phyloP scores from a whole-genome alignment of 2,329 filamentous ascomycete genomes.

The Sphaerulina vaccinii region DNA sequence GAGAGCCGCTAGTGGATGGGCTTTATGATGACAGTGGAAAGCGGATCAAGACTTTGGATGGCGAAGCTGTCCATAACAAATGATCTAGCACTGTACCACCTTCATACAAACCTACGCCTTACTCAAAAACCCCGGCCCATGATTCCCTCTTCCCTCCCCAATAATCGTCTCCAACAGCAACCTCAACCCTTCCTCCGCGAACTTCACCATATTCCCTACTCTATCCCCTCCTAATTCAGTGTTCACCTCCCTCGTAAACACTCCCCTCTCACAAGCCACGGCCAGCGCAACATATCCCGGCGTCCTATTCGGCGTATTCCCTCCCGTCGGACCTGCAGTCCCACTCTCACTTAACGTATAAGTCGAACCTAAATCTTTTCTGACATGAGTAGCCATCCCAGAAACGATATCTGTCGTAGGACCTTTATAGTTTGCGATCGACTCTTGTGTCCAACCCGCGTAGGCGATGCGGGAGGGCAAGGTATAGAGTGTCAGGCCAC shows the following conservation, averaged over 20 bases:
- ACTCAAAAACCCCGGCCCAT: slow-evolving; percentile 17
- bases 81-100: too few species aligned
- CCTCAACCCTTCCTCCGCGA: slow-evolving; percentile 58
- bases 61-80: slow-evolving; percentile 13
- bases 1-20: slow-evolving; percentile 22
- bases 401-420: slow-evolving; percentile 59
- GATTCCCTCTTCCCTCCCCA: slow-evolving; percentile 32
- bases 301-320: slow-evolving; percentile 55
- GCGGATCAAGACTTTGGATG: slow-evolving; percentile 20
- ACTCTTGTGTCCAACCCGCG: slow-evolving; percentile 59
- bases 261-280: slow-evolving; percentile 55
- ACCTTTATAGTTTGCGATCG: slow-evolving; percentile 55
- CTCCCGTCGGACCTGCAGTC: slow-evolving; percentile 63
- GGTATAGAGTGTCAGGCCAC: slow-evolving; percentile 63
- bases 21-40: slow-evolving; percentile 24
- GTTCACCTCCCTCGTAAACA: slow-evolving; percentile 55
- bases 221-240: slow-evolving; percentile 56
- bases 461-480: slow-evolving; percentile 58
- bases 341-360: slow-evolving; percentile 61
- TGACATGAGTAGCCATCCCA: slow-evolving; percentile 56
- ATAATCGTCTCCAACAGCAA: slow-evolving; percentile 58
- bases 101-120: too few species aligned
- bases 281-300: slow-evolving; percentile 65
- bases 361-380: slow-evolving; percentile 55
- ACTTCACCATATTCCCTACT: slow-evolving; percentile 62